Base-by-base conservation (phyloP, 2,329 filamentous ascomycete genomes). In the Orbilia quercus region DNA sequence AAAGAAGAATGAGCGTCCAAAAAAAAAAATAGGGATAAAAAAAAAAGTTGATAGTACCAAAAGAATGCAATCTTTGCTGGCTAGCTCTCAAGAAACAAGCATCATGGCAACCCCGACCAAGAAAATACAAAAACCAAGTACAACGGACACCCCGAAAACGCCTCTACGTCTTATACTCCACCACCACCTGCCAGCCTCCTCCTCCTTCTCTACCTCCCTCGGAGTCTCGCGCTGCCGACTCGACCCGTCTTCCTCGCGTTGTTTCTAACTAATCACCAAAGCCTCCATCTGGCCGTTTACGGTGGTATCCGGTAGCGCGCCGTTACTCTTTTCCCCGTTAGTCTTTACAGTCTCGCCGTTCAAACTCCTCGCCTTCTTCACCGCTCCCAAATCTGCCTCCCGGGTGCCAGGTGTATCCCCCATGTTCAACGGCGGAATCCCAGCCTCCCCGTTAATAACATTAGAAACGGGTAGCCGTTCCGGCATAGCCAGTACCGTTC, bases 191-290 rank as follows among this genome's bases (percentile, higher is more conserved):
- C n/a, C 22, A 20, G 28, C 38, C 22, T 45, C 44, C 57, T 23
- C 38, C 22, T 45, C 44, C 57, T 23, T 25, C 28, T 22, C 16
- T 28, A 2, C 20, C 16, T 70, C 40, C 23, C 36, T 22, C 47
- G 34, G 38, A 44, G 36, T 47, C 51, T 48, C 38, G 25, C 7
- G 11, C 38, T 9, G 31, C 54, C 20, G 53, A 53, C 20, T 18
- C 50, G n/a, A 16, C 23, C 25, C 25, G 18, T 25, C 12, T 38
- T 54, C 18, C 28, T 36, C 25, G 6, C 2, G n/a, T 22, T 20
- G 53, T 51, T 51, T 53, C 59, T 72, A 72, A 50, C 67, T 72
- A n/a, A 72, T 62, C 45, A 45, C 67, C 53, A 72, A 44, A 6
- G 67, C 42, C 18, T 72, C 67, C 59, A 65, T 72, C 53, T 64